Percentiles rank a stretch among this genome's conserved stretches.
These are phyloP conservation scores for Hymenoscyphus salicellus DNA, from an alignment of 2,329 filamentous ascomycete genomes.

Conservation along the genomic window DNA sequence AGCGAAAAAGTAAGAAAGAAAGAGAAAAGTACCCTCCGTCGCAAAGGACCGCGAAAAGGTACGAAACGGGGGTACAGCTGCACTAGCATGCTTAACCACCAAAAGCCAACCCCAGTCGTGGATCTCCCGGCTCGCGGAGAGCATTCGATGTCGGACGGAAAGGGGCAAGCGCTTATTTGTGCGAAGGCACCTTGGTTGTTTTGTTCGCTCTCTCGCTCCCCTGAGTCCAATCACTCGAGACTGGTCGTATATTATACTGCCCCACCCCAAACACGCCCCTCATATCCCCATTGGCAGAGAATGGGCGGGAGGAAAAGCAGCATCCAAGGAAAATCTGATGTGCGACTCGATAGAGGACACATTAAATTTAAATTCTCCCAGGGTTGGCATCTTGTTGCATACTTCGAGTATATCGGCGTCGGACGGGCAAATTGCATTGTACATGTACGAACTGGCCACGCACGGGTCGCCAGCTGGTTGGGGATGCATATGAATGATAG, in stretches of 20 bases:
- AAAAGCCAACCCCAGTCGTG: neutral
- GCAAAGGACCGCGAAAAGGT: neutral
- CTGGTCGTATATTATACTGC: neutral
- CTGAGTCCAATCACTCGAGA: neutral
- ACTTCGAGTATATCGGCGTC: neutral
- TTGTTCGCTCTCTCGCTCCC: neutral
- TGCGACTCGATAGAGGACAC: neutral
- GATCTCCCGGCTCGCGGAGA: constrained; percentile 1
- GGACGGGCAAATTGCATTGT: neutral
- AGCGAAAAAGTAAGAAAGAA: neutral
- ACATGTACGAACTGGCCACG: neutral
- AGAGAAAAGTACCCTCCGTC: neutral
- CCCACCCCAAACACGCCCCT: neutral
- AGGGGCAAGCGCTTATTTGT: neutral
- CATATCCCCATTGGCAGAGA: neutral
- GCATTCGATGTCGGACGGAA: neutral
- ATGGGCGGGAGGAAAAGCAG: neutral
- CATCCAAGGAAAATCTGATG: neutral
- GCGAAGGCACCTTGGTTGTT: neutral
- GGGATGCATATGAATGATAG: neutral
- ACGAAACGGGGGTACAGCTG: neutral
- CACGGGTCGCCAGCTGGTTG: neutral
- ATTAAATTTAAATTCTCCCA: neutral
- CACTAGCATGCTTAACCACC: neutral
- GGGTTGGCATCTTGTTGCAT: neutral